Conservation (phyloP, 306 rosid species). For the Canavalia gladiata region DNA sequence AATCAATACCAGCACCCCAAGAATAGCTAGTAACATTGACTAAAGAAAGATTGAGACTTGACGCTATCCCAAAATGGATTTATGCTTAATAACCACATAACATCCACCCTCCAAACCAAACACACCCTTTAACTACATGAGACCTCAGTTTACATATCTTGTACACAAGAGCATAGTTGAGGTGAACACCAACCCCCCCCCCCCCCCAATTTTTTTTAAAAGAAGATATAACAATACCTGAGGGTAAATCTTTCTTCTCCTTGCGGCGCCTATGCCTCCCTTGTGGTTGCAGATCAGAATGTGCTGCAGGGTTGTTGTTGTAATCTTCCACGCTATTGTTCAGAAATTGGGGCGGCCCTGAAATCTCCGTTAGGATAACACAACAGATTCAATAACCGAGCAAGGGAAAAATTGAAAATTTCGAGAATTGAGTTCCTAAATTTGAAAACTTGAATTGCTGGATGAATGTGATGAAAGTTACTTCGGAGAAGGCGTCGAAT, state of each 20-base stretch:
- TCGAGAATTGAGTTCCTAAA: neutral
- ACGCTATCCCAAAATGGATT: neutral
- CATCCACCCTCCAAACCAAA: constrained; percentile 14
- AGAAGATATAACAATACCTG: constrained; percentile 55
- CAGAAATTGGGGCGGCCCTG: constrained; percentile 89
- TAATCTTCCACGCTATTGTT: constrained; percentile 78
- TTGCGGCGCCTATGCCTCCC: constrained; percentile 64
- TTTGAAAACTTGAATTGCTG: neutral
- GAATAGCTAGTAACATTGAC: neutral
- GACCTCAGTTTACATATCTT: neutral
- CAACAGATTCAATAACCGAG: constrained; percentile 7
- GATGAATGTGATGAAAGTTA: constrained; percentile 32
- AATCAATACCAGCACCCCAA: neutral
- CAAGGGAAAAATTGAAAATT: constrained; percentile 18
- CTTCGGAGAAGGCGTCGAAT: constrained; percentile 91
- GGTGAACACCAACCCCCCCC: neutral
- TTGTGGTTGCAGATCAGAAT: constrained; percentile 64
- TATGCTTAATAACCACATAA: constrained; percentile 11
- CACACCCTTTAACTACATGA: constrained; percentile 2
- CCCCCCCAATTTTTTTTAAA: neutral
- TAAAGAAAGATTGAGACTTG: neutral
- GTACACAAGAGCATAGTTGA: neutral
- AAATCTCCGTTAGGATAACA: constrained; percentile 61
- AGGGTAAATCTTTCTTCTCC: constrained; percentile 80
- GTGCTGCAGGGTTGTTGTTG: constrained; percentile 43